Base-by-base conservation (phyloP, 2,329 filamentous ascomycete species). In the Emergomyces orientalis region DNA sequence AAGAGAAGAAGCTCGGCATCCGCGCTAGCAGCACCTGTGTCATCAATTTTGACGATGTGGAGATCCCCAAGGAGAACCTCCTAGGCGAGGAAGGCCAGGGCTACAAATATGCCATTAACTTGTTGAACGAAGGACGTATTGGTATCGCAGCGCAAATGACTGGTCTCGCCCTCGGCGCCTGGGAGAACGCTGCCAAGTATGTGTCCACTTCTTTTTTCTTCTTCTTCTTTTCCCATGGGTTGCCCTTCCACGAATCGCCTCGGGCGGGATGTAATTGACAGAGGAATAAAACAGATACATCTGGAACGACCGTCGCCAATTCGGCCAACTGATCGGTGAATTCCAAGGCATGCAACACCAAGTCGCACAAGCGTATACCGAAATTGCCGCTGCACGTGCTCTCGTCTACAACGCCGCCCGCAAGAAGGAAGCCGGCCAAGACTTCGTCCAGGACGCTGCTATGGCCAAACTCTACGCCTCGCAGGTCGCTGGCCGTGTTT, bases 311-410 rank as follows among this genome's bases (percentile, higher is more conserved):
- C 89, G 94, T 71, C 91, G 90, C 80, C 94, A 99, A 80, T 99
- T 99, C 74, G 93, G 94, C 68, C 83, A 90, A 73, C 84, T 96
- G 62, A 88, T 99, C 64, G 94, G 94, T 71, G 90, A 95, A 75
- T 99, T 99, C 84, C 94, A 99, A 79, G 92, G 91, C 71, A 97
- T 99, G 94, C 93, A 97, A 80, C 92, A 97, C 81, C 94, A 99
- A 80, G 88, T 99, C 66, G 94, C 94, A 1, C 94, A 99, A 79
- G 88, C 91, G 1, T 97, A 93, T 80, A 90, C 89, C 30, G 94
- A 99, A 76, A 97, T 99, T 72, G 82, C 86, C 62, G 94, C 94
- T 37, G 94, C 94, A 0, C 87, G 94, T 59, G 91, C 91, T 9
- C 83, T 99, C 27, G 91, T 99, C 62, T 99, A 89, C 83, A 99